Percentiles rank a stretch among this genome's conserved stretches.
phyloP scores from a whole-genome alignment of 495 filamentous ascomycete species.

The Cercophora newfieldiana region DNA sequence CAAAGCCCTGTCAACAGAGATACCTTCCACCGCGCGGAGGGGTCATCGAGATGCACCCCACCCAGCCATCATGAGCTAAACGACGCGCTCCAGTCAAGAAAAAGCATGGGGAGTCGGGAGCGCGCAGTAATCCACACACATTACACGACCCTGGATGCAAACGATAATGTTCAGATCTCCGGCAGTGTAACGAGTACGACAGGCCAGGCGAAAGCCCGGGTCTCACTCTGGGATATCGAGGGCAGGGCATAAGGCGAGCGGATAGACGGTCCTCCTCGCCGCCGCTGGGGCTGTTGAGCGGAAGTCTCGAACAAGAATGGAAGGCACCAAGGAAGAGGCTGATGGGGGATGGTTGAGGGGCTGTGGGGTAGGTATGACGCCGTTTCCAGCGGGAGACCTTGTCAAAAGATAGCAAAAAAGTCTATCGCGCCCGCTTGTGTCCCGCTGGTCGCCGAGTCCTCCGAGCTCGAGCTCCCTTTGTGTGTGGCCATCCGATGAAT shows the following conservation, averaged over 20 bases:
- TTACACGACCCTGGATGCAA: background rate
- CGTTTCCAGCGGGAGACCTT: slow-evolving; percentile 16
- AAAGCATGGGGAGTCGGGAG: background rate
- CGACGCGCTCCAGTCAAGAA: background rate
- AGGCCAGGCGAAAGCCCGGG: background rate
- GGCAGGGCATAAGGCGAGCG: background rate
- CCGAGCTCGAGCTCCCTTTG: slow-evolving; percentile 6
- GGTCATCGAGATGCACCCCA: slow-evolving; percentile 1
- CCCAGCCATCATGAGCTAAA: background rate
- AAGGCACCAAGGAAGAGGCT: background rate
- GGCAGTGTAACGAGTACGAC: background rate
- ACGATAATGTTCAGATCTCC: background rate
- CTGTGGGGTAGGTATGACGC: slow-evolving; percentile 13
- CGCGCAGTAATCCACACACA: background rate
- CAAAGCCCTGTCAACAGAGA: too few species aligned
- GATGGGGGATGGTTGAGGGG: background rate
- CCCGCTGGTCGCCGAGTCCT: slow-evolving; percentile 11
- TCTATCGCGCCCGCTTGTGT: slow-evolving; percentile 6
- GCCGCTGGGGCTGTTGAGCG: background rate
- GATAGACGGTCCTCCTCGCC: slow-evolving; percentile 10
- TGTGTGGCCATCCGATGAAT: background rate
- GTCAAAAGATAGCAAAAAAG: slow-evolving; percentile 14
- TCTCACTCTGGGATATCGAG: background rate
- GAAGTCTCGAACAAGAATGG: background rate
- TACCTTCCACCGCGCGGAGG: too few species aligned